Base-by-base conservation (phyloP, 768 basidiomycete genomes). In the Cystofilobasidium capitatum region DNA sequence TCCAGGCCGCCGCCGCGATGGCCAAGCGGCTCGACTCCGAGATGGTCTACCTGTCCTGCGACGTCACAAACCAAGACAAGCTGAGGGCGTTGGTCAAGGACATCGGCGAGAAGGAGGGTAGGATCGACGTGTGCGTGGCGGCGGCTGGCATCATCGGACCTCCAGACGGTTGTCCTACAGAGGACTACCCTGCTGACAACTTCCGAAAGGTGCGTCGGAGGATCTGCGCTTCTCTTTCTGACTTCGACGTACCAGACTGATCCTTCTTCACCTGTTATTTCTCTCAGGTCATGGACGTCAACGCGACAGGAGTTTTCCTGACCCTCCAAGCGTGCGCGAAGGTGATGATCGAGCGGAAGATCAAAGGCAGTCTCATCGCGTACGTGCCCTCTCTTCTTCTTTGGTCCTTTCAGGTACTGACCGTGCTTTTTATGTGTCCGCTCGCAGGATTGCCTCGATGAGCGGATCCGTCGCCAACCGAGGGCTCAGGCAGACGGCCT, bases 81-180 rank as follows among this genome's bases (percentile, higher is more conserved):
- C 74, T 85, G 72, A 88, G 87, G 85, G 79, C 78, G 54, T 75
- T 79, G 60, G 84, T 77, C 20, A 78, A 82, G 73, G 80, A 80
- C 71, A 84, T 90, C 55, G 87, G 84, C 0, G 81, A 86, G 67
- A 80, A 77, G 71, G 88, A 89, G 70, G 81, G 82, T 22, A 79
- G 88, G 71, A 81, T 90, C 79, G 88, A 91, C 74, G 80, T 86
- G 20, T 88, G 86, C 71, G 76, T 89, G 67, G 88, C 88, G 4
- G 64, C 51, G 22, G 88, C 88, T 47, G 89, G 88, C 26, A 82
- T 89, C 62, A 74, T 87, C 73, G 83, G 68, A 1, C 60, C 65
- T 3, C 39, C 66, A 13, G 66, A 81, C 71, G 72, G 78, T 0
- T 80, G 40, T 31, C 40, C 40, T 7, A 69, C 64, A 24, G 74